Evolutionary conservation across 768 basidiomycete genomes (phyloP), one percentile per base, ranked within the genome.

Genomic region (Mycena pura): DNA sequence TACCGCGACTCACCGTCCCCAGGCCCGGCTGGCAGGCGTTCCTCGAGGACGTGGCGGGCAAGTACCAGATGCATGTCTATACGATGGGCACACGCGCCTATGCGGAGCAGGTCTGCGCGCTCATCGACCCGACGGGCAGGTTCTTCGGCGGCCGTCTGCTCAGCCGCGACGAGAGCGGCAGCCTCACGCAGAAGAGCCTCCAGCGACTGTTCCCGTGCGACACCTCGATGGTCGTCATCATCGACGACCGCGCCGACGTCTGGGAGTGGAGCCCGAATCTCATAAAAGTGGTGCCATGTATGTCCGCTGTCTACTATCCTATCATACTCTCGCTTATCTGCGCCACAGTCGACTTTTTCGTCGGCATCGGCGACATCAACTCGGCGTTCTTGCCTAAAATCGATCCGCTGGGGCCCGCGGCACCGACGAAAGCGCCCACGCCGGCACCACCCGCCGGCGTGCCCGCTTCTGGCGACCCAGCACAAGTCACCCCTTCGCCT

Each of bases 51-150:
- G 84, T 91, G 65, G 84, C 91, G 32, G 77, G 80, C 48, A 88
- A 91, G 70, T 99, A 96, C 75, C 96, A 99, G 77, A 95, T 99
- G 95, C 97, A 99, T 73, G 96, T 99, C 45, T 99, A 99, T 76
- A 99, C 96, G 22, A 99, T 99, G 96, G 97, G 97, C 54, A 98
- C 96, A 24, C 88, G 97, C 43, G 90, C 94, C 43, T 99, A 99
- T 75, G 97, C 97, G 34, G 92, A 95, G 74, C 86, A 95, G 73
- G 96, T 99, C 19, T 97, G 95, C 74, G 86, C 90, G 45, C 90
- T 93, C 25, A 93, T 99, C 70, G 97, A 99, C 78, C 93, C 96
- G 14, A 86, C 90, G 49, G 87, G 88, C 5, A 88, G 81, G 73
- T 80, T 91, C 65, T 99, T 99, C 69, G 91, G 93, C 46, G 90